Evolutionary conservation across 768 basidiomycete species (phyloP).

Genomic region (Tulasnella calospora): DNA sequence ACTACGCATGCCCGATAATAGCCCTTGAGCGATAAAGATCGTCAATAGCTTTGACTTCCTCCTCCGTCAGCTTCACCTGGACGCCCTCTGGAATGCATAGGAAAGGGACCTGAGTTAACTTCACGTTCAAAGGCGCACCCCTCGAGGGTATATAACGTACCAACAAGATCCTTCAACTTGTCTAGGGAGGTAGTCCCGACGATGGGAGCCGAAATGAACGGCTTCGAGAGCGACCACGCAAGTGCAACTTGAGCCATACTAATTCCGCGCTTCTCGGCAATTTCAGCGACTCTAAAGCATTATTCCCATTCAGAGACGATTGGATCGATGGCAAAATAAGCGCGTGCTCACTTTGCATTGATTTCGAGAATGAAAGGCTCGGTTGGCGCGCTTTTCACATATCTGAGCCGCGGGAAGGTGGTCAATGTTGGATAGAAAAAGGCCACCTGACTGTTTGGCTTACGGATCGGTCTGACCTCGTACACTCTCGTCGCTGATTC

Average conservation of each 20-base stretch:
- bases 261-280: slow-evolving; percentile 34
- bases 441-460: not conserved
- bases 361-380: not conserved
- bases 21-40: slow-evolving; percentile 35
- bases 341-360: not conserved
- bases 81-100: not conserved
- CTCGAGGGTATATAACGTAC: slow-evolving; percentile 32
- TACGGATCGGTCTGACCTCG: not conserved
- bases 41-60: slow-evolving; percentile 37
- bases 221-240: slow-evolving; percentile 29
- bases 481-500: not conserved
- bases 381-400: not conserved
- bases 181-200: slow-evolving; percentile 20
- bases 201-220: slow-evolving; percentile 20
- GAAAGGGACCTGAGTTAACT: not conserved
- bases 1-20: slow-evolving; percentile 31
- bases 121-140: not conserved
- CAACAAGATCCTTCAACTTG: slow-evolving; percentile 44
- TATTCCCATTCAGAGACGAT: not conserved
- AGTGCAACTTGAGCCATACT: slow-evolving; percentile 37
- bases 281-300: slow-evolving; percentile 30
- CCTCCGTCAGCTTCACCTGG: slow-evolving; percentile 33
- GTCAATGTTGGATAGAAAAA: not conserved
- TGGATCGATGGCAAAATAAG: not conserved
- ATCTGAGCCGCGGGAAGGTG: not conserved